Percentiles rank a stretch among this genome's conserved stretches.
Evolutionary conservation across 2,329 filamentous ascomycete species (phyloP).

Genomic region (Cercospora canescens): DNA sequence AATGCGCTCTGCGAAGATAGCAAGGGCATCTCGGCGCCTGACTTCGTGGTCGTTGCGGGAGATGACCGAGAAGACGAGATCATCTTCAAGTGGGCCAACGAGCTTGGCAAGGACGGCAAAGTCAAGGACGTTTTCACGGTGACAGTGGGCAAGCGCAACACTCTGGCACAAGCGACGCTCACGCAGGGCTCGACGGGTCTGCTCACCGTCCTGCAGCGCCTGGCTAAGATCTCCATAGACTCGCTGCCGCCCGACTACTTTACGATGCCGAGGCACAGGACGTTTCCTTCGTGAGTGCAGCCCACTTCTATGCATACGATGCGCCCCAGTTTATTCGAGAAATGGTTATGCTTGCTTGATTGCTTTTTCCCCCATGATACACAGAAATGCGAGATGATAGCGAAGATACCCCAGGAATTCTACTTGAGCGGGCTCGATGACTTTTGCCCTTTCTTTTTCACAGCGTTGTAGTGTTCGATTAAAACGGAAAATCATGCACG

Average conservation of each 20-base stretch:
- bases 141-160: slow-evolving; percentile 82
- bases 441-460: not conserved
- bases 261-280: slow-evolving; percentile 26
- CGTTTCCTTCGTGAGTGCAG: slow-evolving; percentile 18
- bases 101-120: slow-evolving; percentile 57
- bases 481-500: not conserved
- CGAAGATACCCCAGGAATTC: not conserved
- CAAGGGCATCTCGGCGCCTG: slow-evolving; percentile 49
- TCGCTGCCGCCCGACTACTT: slow-evolving; percentile 30
- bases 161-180: slow-evolving; percentile 79
- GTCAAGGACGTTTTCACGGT: slow-evolving; percentile 73
- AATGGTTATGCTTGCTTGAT: not conserved
- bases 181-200: slow-evolving; percentile 88
- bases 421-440: not conserved
- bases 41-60: slow-evolving; percentile 87
- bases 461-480: not conserved
- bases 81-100: slow-evolving; percentile 92
- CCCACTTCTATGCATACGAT: not conserved
- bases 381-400: not conserved
- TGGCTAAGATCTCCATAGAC: slow-evolving; percentile 35
- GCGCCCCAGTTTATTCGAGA: not conserved
- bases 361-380: not conserved
- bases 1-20: slow-evolving; percentile 40
- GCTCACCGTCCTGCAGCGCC: slow-evolving; percentile 32
- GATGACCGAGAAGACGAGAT: slow-evolving; percentile 93